Evolutionary conservation across 1,284 basidiomycete genomes (phyloP).

Genomic region (Inonotus hispidus): DNA sequence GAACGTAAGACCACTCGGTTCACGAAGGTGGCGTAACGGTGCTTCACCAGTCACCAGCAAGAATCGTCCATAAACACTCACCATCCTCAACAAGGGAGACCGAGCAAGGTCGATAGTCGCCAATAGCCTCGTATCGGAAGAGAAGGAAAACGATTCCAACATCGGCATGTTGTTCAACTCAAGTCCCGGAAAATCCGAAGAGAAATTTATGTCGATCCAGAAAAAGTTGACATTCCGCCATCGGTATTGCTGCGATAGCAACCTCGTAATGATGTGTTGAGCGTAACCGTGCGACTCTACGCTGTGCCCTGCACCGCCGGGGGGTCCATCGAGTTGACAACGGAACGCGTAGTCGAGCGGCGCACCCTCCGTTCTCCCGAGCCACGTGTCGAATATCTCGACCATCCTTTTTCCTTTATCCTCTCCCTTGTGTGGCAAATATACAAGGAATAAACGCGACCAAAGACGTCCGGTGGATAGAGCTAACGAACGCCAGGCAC

Average conservation of each 20-base stretch:
- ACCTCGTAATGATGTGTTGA: background rate
- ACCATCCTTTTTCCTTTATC: background rate
- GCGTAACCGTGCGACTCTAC: background rate
- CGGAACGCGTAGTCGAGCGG: background rate
- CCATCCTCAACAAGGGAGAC: background rate
- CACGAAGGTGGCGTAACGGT: background rate
- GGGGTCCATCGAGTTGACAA: background rate
- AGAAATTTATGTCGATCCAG: background rate
- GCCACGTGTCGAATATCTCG: background rate
- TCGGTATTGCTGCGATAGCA: background rate
- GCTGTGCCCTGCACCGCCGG: background rate
- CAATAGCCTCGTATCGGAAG: background rate
- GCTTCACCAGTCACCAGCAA: background rate
- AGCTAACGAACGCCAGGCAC: background rate
- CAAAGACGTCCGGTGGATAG: background rate
- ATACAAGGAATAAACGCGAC: background rate
- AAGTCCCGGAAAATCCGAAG: background rate
- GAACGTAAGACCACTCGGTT: background rate
- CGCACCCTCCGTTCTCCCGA: background rate
- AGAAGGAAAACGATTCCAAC: background rate
- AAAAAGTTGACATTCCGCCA: background rate
- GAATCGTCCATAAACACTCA: background rate
- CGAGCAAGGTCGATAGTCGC: background rate
- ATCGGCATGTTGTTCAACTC: background rate
- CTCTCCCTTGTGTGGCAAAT: background rate